phyloP scores from a whole-genome alignment of 805 yeast genomes.

The Candida tallmaniae region DNA sequence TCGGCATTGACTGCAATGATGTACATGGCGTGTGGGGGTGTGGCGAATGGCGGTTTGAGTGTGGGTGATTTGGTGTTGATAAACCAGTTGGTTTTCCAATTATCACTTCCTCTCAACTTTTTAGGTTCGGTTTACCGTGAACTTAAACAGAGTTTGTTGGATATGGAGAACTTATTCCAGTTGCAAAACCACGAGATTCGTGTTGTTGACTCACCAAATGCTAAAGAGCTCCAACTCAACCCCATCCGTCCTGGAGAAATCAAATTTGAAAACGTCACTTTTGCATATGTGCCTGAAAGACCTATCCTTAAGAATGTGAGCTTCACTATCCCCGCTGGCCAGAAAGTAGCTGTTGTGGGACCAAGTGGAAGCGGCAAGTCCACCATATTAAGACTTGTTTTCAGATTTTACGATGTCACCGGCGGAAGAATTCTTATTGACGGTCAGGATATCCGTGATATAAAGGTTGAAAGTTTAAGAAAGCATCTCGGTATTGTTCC shows the following conservation, averaged over 20 bases:
- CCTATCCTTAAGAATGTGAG: conserved; percentile 78
- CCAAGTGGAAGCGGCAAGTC: conserved; percentile 97
- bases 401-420: conserved; percentile 83
- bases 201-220: conserved; percentile 58
- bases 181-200: conserved; percentile 70
- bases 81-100: conserved; percentile 93
- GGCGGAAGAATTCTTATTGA: conserved; percentile 78
- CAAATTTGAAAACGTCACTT: conserved; percentile 83
- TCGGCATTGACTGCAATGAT: conserved; percentile 92
- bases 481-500: conserved; percentile 87
- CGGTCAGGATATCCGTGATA: conserved; percentile 78
- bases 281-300: conserved; percentile 87
- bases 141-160: conserved; percentile 84
- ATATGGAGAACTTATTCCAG: conserved; percentile 92
- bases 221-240: conserved; percentile 53
- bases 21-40: conserved; percentile 97
- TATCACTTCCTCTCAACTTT: conserved; percentile 91
- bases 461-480: conserved; percentile 73
- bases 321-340: conserved; percentile 85
- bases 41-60: conserved; percentile 72
- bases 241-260: conserved; percentile 62
- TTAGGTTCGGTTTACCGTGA: conserved; percentile 95
- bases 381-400: conserved; percentile 75
- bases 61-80: conserved; percentile 95
- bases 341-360: conserved; percentile 91